A percentile compares a stretch with the other conserved stretches of the same genome.
phyloP scores from a whole-genome alignment of 2,329 filamentous ascomycete genomes.

The Stagonosporopsis cucurbitacearum region DNA sequence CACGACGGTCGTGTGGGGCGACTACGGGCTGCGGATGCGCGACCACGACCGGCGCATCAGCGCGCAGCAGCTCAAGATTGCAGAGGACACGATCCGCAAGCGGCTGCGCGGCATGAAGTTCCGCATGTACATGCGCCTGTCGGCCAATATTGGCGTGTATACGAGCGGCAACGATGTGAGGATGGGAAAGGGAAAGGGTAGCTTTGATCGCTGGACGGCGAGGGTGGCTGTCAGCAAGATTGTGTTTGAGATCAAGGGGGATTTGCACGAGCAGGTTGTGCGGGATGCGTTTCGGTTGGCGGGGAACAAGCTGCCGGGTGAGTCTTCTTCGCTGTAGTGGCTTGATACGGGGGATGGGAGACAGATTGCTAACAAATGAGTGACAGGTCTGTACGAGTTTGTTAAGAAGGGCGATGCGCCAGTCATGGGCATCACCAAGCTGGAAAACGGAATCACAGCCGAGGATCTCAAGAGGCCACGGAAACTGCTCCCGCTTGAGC shows the following conservation, averaged over 20 bases:
- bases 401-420: slow-evolving; percentile 90
- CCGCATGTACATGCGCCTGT: slow-evolving; percentile 87
- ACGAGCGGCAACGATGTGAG: slow-evolving; percentile 94
- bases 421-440: slow-evolving; percentile 89
- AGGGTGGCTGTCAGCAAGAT: slow-evolving; percentile 90
- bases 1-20: slow-evolving; percentile 94
- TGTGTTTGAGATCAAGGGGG: slow-evolving; percentile 89
- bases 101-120: slow-evolving; percentile 90
- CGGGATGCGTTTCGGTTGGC: slow-evolving; percentile 92
- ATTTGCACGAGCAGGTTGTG: slow-evolving; percentile 92
- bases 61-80: slow-evolving; percentile 83
- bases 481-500: slow-evolving; percentile 64
- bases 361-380: slow-evolving; percentile 20
- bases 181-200: slow-evolving; percentile 99
- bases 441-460: slow-evolving; percentile 79
- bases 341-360: not conserved
- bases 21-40: slow-evolving; percentile 91
- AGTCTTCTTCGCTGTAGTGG: too few relatives aligned
- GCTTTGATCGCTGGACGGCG: slow-evolving; percentile 94
- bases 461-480: slow-evolving; percentile 84
- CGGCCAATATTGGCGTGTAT: slow-evolving; percentile 93
- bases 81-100: slow-evolving; percentile 90
- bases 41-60: slow-evolving; percentile 93
- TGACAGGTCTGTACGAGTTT: slow-evolving; percentile 81
- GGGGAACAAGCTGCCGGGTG: slow-evolving; percentile 92